Percentiles rank a stretch among this genome's conserved stretches.
phyloP scores from a whole-genome alignment of 306 rosid genomes.

The Cyclanthera cordifolia region DNA sequence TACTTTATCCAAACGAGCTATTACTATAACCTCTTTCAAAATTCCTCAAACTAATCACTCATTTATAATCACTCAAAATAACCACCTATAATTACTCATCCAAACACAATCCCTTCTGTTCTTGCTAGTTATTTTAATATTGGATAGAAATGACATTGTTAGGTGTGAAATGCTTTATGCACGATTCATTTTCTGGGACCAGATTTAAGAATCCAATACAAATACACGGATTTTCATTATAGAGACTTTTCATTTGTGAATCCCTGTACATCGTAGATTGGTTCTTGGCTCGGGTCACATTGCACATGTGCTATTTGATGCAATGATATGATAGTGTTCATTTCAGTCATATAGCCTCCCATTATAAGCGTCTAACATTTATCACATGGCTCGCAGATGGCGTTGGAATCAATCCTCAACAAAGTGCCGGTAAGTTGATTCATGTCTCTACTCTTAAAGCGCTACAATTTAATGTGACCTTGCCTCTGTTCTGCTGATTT shows the following conservation, averaged over 20 bases:
- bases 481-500: neutral
- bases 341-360: neutral
- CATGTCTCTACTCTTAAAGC: neutral
- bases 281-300: neutral
- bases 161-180: neutral
- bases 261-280: neutral
- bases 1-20: no score
- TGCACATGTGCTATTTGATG: neutral
- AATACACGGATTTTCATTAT: neutral
- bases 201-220: neutral
- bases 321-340: neutral
- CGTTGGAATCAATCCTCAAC: slow-evolving; percentile 95
- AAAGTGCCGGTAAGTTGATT: slow-evolving; percentile 70
- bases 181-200: neutral
- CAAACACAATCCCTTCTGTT: neutral
- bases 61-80: no score
- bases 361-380: slow-evolving; percentile 5
- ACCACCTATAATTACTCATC: no score
- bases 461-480: neutral
- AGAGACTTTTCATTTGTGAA: neutral
- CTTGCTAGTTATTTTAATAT: neutral
- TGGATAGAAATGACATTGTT: neutral
- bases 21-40: no score
- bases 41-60: no score
- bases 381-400: slow-evolving; percentile 50